Evolutionary conservation across 164 flowering plant species (phyloP).

Genomic region (Piper longum): DNA sequence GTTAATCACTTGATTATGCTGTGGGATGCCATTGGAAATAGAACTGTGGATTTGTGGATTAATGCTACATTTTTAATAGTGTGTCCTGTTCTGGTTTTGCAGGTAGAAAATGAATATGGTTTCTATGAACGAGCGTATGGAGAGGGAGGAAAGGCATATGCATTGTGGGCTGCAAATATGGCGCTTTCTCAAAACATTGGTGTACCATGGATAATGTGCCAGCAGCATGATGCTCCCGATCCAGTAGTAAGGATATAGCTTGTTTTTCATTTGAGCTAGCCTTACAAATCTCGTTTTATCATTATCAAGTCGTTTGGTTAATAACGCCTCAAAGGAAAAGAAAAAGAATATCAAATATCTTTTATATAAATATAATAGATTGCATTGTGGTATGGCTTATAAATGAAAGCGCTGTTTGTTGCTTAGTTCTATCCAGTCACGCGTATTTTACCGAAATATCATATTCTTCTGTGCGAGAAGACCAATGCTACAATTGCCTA

Average conservation of each 20-base stretch:
- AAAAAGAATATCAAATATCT: not conserved
- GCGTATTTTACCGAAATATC: too few species aligned
- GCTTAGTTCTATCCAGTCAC: too few species aligned
- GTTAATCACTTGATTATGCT: not conserved
- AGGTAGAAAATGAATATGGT: constrained; percentile 99
- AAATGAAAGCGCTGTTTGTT: too few species aligned
- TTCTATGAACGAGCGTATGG: constrained; percentile 58
- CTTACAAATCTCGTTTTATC: too few species aligned
- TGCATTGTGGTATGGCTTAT: too few species aligned
- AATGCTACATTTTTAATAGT: not conserved
- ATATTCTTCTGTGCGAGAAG: too few species aligned
- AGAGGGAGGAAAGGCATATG: constrained; percentile 77
- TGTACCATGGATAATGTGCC: constrained; percentile 99
- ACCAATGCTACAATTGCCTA: too few species aligned
- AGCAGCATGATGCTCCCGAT: constrained; percentile 87
- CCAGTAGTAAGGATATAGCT: constrained; percentile 52
- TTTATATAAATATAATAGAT: too few species aligned
- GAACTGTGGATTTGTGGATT: too few species aligned
- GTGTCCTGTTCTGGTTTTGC: constrained; percentile 12
- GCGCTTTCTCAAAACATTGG: constrained; percentile 88
- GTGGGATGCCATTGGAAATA: too few species aligned
- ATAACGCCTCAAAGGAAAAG: not conserved
- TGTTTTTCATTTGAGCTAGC: not conserved
- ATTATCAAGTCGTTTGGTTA: not conserved
- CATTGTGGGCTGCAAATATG: constrained; percentile 90